Evolutionary conservation across 139 green algal genomes (phyloP).

Genomic region (Chlamydomonas incerta): DNA sequence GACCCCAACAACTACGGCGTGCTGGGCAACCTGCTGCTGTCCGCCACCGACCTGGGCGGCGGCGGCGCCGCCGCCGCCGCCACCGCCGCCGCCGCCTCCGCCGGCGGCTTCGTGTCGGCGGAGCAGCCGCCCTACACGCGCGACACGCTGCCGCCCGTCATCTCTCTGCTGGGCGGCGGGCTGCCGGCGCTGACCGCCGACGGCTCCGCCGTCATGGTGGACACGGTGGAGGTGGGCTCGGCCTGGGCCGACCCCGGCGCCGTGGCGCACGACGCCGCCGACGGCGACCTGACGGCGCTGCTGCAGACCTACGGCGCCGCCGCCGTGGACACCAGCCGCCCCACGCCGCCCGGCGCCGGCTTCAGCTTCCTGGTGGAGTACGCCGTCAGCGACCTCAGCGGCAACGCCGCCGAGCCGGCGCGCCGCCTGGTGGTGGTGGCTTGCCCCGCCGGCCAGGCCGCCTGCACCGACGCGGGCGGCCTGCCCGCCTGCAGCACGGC

Average conservation of each 20-base stretch:
- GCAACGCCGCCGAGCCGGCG: conserved; percentile 51
- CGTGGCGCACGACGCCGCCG: conserved; percentile 43
- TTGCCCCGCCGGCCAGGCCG: conserved; percentile 29
- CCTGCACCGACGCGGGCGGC: conserved; percentile 40
- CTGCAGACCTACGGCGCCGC: conserved; percentile 50
- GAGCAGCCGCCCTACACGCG: conserved; percentile 5
- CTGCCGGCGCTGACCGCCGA: conserved; percentile 34
- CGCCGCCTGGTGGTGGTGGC: conserved; percentile 43
- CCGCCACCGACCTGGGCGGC: too few species aligned
- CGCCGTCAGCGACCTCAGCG: conserved; percentile 44
- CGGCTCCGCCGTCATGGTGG: conserved; percentile 42
- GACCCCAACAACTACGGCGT: conserved; percentile 21
- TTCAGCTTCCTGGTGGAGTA: conserved; percentile 52
- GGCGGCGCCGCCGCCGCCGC: background rate
- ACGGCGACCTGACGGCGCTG: conserved; percentile 50
- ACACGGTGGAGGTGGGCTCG: conserved; percentile 37
- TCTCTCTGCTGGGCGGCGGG: conserved; percentile 43
- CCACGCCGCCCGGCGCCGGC: conserved; percentile 22
- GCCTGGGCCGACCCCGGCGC: conserved; percentile 53
- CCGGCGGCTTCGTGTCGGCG: background rate
- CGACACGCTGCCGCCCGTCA: conserved; percentile 41
- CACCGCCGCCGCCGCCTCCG: background rate
- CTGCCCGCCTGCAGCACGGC: conserved; percentile 33
- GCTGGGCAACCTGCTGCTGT: background rate
- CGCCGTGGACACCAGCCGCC: conserved; percentile 48